phyloP scores from a whole-genome alignment of 139 green algal species.

The Nannochloris sp. region DNA sequence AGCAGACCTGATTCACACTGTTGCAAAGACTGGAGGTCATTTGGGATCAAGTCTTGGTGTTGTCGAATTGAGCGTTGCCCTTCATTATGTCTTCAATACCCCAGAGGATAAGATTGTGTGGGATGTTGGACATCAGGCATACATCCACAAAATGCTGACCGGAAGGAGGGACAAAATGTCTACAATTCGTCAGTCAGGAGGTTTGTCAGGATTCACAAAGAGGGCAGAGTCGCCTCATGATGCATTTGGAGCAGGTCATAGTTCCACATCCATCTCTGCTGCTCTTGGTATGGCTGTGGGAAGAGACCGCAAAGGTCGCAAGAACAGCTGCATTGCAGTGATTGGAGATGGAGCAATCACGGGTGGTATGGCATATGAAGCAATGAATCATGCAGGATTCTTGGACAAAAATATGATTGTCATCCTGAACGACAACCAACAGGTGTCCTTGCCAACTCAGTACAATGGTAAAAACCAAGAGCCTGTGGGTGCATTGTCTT shows the following conservation, averaged over 20 bases:
- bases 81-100: constrained; percentile 97
- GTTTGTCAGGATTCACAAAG: constrained; percentile 95
- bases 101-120: constrained; percentile 85
- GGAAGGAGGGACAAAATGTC: constrained; percentile 78
- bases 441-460: constrained; percentile 95
- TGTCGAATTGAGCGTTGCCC: constrained; percentile 92
- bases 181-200: constrained; percentile 84
- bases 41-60: constrained; percentile 90
- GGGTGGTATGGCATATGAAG: constrained; percentile 97
- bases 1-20: constrained; percentile 87
- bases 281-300: constrained; percentile 95
- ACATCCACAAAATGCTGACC: constrained; percentile 98
- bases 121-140: constrained; percentile 93
- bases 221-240: constrained; percentile 90
- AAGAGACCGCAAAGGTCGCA: constrained; percentile 73
- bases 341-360: constrained; percentile 99
- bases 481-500: constrained; percentile 90
- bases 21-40: constrained; percentile 67
- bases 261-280: constrained; percentile 88
- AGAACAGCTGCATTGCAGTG: constrained; percentile 58
- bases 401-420: constrained; percentile 99
- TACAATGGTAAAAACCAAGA: constrained; percentile 94
- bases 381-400: constrained; percentile 99
- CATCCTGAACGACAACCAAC: constrained; percentile 99
- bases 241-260: constrained; percentile 94